Conservation (phyloP, 2,329 filamentous ascomycete species). For the Orbilia blumenaviensis region DNA sequence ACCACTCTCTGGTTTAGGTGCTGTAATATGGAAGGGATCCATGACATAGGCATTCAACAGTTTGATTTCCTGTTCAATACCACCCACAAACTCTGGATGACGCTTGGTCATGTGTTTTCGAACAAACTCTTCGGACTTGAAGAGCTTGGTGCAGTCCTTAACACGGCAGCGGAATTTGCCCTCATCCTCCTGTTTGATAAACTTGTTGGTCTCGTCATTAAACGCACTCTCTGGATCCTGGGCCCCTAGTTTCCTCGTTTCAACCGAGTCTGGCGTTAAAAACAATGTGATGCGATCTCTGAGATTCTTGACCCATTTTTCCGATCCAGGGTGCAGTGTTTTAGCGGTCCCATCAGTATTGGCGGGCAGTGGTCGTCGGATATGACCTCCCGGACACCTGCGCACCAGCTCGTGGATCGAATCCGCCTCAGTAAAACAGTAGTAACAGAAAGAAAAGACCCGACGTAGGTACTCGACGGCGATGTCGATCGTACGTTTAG, state of each 20-base stretch:
- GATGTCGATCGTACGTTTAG: slow-evolving; percentile 91
- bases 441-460: slow-evolving; percentile 99
- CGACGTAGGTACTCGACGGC: slow-evolving; percentile 95
- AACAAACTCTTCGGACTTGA: slow-evolving; percentile 98
- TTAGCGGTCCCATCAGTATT: slow-evolving; percentile 81
- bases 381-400: slow-evolving; percentile 96
- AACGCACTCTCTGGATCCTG: slow-evolving; percentile 85
- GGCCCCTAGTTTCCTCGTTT: slow-evolving; percentile 84
- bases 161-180: slow-evolving; percentile 97
- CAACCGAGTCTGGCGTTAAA: slow-evolving; percentile 85
- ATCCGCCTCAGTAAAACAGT: slow-evolving; percentile 98
- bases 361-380: slow-evolving; percentile 74
- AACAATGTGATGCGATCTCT: slow-evolving; percentile 96
- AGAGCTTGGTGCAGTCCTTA: slow-evolving; percentile 93
- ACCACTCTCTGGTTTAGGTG: slow-evolving; percentile 75
- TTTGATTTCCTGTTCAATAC: slow-evolving; percentile 82
- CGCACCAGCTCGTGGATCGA: slow-evolving; percentile 94
- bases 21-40: slow-evolving; percentile 90
- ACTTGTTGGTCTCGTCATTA: slow-evolving; percentile 84
- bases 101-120: slow-evolving; percentile 97
- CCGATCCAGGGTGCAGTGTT: slow-evolving; percentile 90
- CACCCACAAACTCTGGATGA: slow-evolving; percentile 85
- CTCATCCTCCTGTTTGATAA: slow-evolving; percentile 96
- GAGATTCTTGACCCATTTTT: slow-evolving; percentile 98
- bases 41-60: slow-evolving; percentile 94